Evolutionary conservation across 352 stramenopile genomes (phyloP).

Genomic region (Phytophthora pinifolia): DNA sequence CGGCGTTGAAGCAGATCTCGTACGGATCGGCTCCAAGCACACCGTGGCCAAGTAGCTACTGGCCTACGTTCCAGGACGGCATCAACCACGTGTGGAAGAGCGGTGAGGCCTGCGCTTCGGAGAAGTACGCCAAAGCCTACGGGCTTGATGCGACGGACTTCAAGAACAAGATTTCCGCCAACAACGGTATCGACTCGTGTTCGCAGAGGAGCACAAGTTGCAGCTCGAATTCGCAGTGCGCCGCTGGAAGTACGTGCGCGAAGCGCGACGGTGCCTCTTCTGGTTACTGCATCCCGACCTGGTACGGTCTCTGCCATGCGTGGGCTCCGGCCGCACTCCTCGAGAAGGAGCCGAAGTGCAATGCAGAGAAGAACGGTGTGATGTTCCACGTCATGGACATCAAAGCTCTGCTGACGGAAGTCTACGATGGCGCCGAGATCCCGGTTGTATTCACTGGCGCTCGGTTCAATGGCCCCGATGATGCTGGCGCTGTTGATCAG

Average conservation of each 20-base stretch:
- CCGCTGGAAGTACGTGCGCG: conserved; percentile 26
- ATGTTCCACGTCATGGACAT: conserved; percentile 52
- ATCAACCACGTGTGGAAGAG: conserved; percentile 57
- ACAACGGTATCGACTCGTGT: conserved; percentile 33
- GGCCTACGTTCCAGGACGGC: conserved; percentile 57
- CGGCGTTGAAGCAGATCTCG: conserved; percentile 22
- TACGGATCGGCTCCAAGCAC: conserved; percentile 6
- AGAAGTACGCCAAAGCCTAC: conserved; percentile 49
- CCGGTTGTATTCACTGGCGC: conserved; percentile 44
- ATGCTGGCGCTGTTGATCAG: conserved; percentile 20
- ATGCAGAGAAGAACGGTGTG: conserved; percentile 38
- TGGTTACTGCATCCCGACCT: conserved; percentile 45
- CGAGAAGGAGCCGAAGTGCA: conserved; percentile 40
- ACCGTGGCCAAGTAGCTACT: conserved; percentile 62
- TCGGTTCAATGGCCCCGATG: conserved; percentile 40
- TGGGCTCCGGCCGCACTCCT: conserved; percentile 43
- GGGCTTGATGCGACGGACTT: conserved; percentile 36
- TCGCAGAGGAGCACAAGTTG: conserved; percentile 21
- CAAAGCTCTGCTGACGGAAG: conserved; percentile 43
- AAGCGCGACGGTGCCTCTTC: conserved; percentile 23
- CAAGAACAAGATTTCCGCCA: conserved; percentile 35
- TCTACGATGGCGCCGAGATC: conserved; percentile 38
- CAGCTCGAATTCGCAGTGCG: conserved; percentile 23
- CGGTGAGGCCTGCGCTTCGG: conserved; percentile 25
- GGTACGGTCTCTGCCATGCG: conserved; percentile 50